Evolutionary conservation across 1,284 basidiomycete genomes (phyloP), one percentile per base, ranked within the genome.

Genomic region (Heterobasidion occidentale): DNA sequence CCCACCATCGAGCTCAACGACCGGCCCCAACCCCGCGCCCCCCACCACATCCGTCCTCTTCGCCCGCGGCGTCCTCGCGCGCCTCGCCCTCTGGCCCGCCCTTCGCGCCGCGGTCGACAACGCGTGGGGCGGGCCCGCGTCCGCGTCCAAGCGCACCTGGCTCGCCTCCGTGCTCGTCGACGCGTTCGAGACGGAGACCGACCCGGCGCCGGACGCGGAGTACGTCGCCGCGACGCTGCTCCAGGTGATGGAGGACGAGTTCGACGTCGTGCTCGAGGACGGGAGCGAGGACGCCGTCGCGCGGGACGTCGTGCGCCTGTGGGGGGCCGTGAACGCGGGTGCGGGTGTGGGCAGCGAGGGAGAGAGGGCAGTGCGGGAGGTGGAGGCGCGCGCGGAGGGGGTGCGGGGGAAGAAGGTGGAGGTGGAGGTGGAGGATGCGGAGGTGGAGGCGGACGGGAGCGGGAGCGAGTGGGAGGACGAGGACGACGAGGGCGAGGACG

Each of bases 211-310:
- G 1, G 92, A 94, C 64, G 77, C 77, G 19, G 75, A 83, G 63
- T 90, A 93, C 63, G 71, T 96, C 57, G 90, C 89, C 63, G 83
- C 90, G 55, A 75, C 88, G 62, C 75, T 96, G 14, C 74, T 88
- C 4, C 89, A 91, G 65, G 80, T 90, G 50, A 84, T 95, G 78
- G 76, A 77, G 15, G 91, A 95, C 64, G 93, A 94, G 65, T 96
- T 92, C 65, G 90, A 93, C 36, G 79, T 83, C 15, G 73, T 79
- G 7, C 72, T 96, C 46, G 92, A 95, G 64, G 93, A 96, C 66
- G 90, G 81, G 19, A 90, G 87, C 55, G 82, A 85, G 1, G 81
- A 84, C 58, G 71, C 67, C 7, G 83, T 96, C 46, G 86, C 90
- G 7, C 71, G 69, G 59, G 90, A 92, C 62, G 74, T 93, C 45